Evolutionary conservation across 1,284 basidiomycete species (phyloP).

Genomic region (Papiliotrema laurentii): DNA sequence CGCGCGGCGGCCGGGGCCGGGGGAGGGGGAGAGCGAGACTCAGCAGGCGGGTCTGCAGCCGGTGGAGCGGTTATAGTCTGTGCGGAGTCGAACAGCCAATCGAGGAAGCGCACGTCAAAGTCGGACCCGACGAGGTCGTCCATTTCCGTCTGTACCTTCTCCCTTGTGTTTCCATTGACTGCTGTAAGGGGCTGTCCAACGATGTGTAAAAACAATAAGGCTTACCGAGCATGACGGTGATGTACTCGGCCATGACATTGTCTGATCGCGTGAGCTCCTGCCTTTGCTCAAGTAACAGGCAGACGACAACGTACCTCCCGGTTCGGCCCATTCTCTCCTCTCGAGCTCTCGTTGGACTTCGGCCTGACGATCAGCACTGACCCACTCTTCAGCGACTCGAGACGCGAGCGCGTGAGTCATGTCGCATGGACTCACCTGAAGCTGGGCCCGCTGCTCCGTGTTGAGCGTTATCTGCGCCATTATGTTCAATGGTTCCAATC

Average conservation of each 20-base stretch:
- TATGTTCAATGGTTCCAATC: no score
- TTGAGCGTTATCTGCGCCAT: no score
- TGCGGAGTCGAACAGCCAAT: conserved; percentile 39
- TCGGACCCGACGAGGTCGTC: conserved; percentile 30
- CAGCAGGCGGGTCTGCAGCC: conserved; percentile 6
- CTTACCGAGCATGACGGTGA: conserved; percentile 42
- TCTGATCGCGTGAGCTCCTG: conserved; percentile 17
- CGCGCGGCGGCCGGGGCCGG: neutral
- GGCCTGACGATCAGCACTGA: conserved; percentile 16
- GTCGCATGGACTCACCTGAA: conserved; percentile 16
- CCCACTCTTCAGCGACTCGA: neutral
- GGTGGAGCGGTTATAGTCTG: conserved; percentile 8
- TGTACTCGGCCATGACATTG: conserved; percentile 45
- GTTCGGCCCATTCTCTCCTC: conserved; percentile 43
- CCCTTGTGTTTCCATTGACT: conserved; percentile 41
- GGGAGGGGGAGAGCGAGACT: conserved; percentile 2
- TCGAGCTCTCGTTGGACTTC: conserved; percentile 41
- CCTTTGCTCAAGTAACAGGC: neutral
- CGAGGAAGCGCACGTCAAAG: conserved; percentile 34
- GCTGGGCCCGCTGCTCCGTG: conserved; percentile 18
- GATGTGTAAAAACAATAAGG: conserved; percentile 5
- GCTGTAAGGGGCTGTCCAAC: conserved; percentile 7
- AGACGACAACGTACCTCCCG: conserved; percentile 29
- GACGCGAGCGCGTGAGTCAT: neutral
- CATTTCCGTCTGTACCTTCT: conserved; percentile 40